Evolutionary conservation across 2,329 filamentous ascomycete species (phyloP).

Genomic region (Aspergillus tamarii): DNA sequence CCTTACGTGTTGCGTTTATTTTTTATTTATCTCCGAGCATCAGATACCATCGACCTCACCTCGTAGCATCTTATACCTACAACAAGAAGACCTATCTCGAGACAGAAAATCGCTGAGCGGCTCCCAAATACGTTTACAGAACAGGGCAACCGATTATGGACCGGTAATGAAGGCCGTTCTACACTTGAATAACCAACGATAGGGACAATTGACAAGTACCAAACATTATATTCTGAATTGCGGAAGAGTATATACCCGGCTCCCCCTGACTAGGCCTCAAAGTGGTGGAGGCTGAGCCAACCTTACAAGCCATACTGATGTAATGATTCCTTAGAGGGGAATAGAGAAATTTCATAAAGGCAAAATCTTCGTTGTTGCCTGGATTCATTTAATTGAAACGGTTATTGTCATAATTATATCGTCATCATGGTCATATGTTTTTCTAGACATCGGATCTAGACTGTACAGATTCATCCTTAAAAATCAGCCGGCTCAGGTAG

Average conservation of each 20-base stretch:
- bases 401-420: neutral
- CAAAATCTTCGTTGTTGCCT: neutral
- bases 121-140: neutral
- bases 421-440: neutral
- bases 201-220: neutral
- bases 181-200: neutral
- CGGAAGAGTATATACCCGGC: slow-evolving; percentile 1
- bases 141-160: neutral
- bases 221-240: neutral
- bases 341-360: neutral
- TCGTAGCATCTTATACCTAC: neutral
- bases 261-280: neutral
- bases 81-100: neutral
- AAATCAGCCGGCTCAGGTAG: slow-evolving; percentile 31
- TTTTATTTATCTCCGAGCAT: neutral
- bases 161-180: neutral
- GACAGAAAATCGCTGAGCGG: neutral
- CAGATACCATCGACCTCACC: neutral
- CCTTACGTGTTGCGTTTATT: neutral
- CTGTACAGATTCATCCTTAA: slow-evolving; percentile 12
- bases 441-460: neutral
- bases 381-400: neutral
- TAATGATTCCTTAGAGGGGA: neutral
- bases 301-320: neutral
- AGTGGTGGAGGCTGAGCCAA: neutral